These are phyloP conservation scores for Tetracentron sinense DNA, from an alignment of 164 flowering plant species.

Conservation along the genomic window DNA sequence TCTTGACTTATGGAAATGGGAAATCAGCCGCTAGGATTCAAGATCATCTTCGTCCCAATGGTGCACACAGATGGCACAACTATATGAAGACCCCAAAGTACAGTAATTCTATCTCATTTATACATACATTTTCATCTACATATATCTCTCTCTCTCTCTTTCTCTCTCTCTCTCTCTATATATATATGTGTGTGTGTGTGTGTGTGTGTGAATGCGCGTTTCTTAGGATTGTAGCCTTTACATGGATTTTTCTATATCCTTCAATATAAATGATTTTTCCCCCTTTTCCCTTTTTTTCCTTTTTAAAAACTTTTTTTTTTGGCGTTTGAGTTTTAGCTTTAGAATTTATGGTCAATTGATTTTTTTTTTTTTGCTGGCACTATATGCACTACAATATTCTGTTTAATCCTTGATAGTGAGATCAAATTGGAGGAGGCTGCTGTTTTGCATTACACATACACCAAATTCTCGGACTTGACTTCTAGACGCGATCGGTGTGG, in stretches of 20 bases:
- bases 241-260: too few species aligned
- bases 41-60: conserved; percentile 97
- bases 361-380: neutral
- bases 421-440: conserved; percentile 94
- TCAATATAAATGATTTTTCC: too few species aligned
- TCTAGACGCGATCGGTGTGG: conserved; percentile 98
- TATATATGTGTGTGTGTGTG: too few species aligned
- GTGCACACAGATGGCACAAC: conserved; percentile 98
- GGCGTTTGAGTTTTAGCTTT: too few species aligned
- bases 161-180: too few species aligned
- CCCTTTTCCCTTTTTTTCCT: too few species aligned
- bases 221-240: too few species aligned
- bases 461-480: conserved; percentile 93
- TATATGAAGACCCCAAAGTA: conserved; percentile 96
- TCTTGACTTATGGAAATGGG: conserved; percentile 96
- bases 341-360: too few species aligned
- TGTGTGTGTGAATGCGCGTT: neutral
- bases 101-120: conserved; percentile 11
- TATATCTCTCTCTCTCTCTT: too few species aligned
- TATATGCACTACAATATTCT: neutral
- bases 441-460: conserved; percentile 85
- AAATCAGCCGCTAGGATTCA: conserved; percentile 93
- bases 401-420: conserved; percentile 51
- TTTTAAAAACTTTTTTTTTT: too few species aligned
- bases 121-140: neutral